Conservation (phyloP, 352 stramenopile species). For the Pythium aquatile region DNA sequence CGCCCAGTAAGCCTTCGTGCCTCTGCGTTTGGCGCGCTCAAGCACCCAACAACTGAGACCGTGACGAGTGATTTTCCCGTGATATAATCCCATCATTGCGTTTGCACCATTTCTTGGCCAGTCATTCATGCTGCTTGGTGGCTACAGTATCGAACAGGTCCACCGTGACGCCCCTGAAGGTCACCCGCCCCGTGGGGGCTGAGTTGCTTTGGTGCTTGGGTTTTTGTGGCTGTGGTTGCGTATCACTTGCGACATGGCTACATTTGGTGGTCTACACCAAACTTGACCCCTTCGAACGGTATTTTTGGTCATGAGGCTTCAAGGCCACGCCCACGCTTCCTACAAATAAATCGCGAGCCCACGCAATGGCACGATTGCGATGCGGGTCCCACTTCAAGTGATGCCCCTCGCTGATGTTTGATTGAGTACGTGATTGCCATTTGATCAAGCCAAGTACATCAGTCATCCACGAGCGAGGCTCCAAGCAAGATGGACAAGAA, state of each 20-base stretch:
- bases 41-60: not conserved
- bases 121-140: not conserved
- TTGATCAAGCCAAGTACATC: not conserved
- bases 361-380: not conserved
- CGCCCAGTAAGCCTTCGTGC: constrained; percentile 37
- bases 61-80: not conserved
- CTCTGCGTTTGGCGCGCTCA: constrained; percentile 3
- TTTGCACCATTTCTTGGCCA: not conserved
- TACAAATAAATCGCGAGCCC: constrained; percentile 4
- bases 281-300: not conserved
- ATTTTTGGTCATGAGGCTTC: not conserved
- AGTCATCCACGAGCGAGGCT: not conserved
- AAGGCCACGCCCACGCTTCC: not conserved
- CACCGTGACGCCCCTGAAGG: not conserved
- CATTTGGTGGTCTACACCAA: constrained; percentile 4
- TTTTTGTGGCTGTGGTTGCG: constrained; percentile 1
- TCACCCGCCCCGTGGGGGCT: not conserved
- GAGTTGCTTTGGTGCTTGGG: constrained; percentile 10
- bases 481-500: constrained; percentile 29
- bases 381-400: not conserved
- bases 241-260: constrained; percentile 6
- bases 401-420: not conserved
- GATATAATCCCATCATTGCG: constrained; percentile 2
- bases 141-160: not conserved
- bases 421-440: not conserved